These are phyloP conservation scores for Saitozyma sp. DNA, from an alignment of 768 basidiomycete species.

Conservation along the genomic window DNA sequence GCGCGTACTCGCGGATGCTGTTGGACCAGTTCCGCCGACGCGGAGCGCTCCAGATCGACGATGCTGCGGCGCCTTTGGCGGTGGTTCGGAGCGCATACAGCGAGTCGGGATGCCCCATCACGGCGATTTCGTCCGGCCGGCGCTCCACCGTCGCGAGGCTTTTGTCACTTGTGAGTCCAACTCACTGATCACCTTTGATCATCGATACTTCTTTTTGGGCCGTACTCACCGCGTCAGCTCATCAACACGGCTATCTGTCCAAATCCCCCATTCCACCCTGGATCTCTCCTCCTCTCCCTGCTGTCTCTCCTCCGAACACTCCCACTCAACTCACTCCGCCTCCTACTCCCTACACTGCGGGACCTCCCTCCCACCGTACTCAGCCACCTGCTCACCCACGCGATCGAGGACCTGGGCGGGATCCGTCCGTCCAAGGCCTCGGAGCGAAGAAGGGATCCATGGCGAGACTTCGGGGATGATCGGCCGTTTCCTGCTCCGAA, in stretches of 20 bases:
- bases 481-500: no score
- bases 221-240: constrained; percentile 15
- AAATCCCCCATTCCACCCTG: constrained; percentile 18
- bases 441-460: constrained; percentile 2
- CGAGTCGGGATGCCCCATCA: background rate
- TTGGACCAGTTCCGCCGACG: constrained; percentile 26
- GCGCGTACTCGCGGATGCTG: constrained; percentile 22
- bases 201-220: background rate
- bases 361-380: background rate
- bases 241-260: constrained; percentile 9
- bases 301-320: constrained; percentile 12
- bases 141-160: constrained; percentile 2
- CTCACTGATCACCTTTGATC: background rate
- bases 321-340: background rate
- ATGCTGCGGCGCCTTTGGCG: constrained; percentile 13
- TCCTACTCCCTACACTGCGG: background rate
- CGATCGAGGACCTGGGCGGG: constrained; percentile 28
- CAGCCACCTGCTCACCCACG: constrained; percentile 16
- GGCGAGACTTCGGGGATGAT: no score
- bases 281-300: constrained; percentile 16
- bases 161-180: constrained; percentile 9
- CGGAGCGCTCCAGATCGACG: constrained; percentile 22
- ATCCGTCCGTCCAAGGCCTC: constrained; percentile 7
- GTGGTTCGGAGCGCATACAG: constrained; percentile 13
- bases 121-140: background rate